Conservation (phyloP, 371 early-diverging fungal species). For the Mortierella sp. region DNA sequence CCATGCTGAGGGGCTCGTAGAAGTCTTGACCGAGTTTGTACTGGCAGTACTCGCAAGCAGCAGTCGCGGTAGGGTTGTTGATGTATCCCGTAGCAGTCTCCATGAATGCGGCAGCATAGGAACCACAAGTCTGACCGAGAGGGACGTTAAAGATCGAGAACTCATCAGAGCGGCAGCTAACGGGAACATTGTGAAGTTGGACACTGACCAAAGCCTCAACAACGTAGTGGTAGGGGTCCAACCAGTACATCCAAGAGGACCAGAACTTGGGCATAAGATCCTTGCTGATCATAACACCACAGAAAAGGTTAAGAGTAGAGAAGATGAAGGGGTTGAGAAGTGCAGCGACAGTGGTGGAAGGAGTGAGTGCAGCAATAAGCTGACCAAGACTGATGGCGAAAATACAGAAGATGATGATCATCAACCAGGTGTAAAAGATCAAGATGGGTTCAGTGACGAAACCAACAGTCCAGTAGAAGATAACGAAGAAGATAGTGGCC, state of each 20-base stretch:
- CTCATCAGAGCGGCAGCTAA: slow-evolving; percentile 67
- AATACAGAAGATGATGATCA: slow-evolving; percentile 71
- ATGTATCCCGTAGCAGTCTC: slow-evolving; percentile 70
- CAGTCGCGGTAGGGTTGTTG: slow-evolving; percentile 61
- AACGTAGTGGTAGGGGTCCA: slow-evolving; percentile 80
- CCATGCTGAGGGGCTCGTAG: slow-evolving; percentile 70
- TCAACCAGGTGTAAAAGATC: slow-evolving; percentile 74
- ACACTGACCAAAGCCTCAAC: slow-evolving; percentile 82
- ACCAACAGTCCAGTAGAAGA: slow-evolving; percentile 82
- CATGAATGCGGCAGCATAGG: slow-evolving; percentile 72
- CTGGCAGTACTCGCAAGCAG: slow-evolving; percentile 76
- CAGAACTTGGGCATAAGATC: slow-evolving; percentile 80
- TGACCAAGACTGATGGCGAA: slow-evolving; percentile 82
- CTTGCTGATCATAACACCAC: slow-evolving; percentile 79
- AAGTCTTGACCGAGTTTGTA: slow-evolving; percentile 72
- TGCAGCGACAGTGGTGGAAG: slow-evolving; percentile 71
- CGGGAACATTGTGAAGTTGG: slow-evolving; percentile 68
- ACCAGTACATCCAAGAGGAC: slow-evolving; percentile 84
- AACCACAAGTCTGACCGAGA: slow-evolving; percentile 70
- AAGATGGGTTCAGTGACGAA: slow-evolving; percentile 64
- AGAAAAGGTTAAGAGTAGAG: slow-evolving; percentile 77
- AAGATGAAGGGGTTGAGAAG: slow-evolving; percentile 82
- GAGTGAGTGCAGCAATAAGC: slow-evolving; percentile 77
- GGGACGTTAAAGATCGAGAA: slow-evolving; percentile 67
- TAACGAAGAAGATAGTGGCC: slow-evolving; percentile 69